Base-by-base conservation (phyloP, 352 stramenopile genomes). In the Pythium rishiriense region DNA sequence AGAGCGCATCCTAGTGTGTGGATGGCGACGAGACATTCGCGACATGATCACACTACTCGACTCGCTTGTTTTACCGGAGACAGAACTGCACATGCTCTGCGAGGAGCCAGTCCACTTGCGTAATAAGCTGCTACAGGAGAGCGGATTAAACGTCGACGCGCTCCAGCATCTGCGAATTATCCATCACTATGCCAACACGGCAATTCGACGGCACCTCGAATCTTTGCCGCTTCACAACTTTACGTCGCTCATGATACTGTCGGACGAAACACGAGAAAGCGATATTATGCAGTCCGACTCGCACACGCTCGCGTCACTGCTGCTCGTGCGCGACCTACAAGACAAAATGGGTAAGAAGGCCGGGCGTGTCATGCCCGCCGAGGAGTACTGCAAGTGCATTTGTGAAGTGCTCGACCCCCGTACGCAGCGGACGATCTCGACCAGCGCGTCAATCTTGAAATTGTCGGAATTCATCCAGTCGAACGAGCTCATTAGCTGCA, bases 261-360 rank as follows among this genome's bases (percentile, higher is more conserved):
- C 88, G 0, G 83, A 95, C 37, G 75, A 90, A 39, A 78, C 76
- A 2, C 71, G 76, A 35, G 85, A 94, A 48, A 75, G 72, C 0
- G 87, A 94, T 52, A 93, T 91, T 43, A 91, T 93, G 80, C 76
- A 88, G n/a, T 93, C 85, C 1, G 89, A 97, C 59, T 95, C 84
- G 22, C 85, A 93, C 53, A 93, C 88, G 10, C 59, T 97, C 41
- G 87, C 89, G 4, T 92, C 82, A 9, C 62, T 97, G 26, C 72
- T 97, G 15, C 73, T 96, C 12, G 87, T 97, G 59, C 87, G 90
- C 26, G 87, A 95, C 50, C 64, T 97, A 6, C 86, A 94, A 31
- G 51, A 15, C 17, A 64, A 69, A 24, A 47, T 69, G 47, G 19
- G 6, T 17, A 29, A 51, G n/a, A 29, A 45, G 22, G 22, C n/a